These are phyloP conservation scores for Vicia villosa DNA, from an alignment of 306 rosid species.

Conservation along the genomic window DNA sequence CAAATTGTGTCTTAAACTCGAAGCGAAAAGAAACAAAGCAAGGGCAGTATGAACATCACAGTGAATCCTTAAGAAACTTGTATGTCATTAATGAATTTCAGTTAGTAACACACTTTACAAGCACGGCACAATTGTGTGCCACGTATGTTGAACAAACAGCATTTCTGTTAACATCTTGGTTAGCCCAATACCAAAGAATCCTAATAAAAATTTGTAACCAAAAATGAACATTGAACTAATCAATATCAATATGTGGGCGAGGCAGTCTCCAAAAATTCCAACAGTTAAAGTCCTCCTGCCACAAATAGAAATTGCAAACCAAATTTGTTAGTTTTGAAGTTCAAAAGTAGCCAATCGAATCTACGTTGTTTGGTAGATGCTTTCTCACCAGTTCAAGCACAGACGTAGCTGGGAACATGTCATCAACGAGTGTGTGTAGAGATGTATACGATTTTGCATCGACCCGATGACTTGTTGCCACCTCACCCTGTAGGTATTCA, in stretches of 20 bases:
- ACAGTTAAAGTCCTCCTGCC: constrained; percentile 91
- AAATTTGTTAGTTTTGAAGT: constrained; percentile 17
- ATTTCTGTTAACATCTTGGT: constrained; percentile 8
- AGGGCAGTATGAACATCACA: neutral
- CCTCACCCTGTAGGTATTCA: constrained; percentile 77
- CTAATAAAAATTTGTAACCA: constrained; percentile 8
- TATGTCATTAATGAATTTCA: neutral
- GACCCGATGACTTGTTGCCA: constrained; percentile 80
- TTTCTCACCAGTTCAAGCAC: constrained; percentile 76
- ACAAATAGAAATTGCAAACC: constrained; percentile 22
- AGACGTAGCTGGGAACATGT: constrained; percentile 97
- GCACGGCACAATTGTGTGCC: neutral
- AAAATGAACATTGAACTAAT: constrained; percentile 34
- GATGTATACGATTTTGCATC: constrained; percentile 88
- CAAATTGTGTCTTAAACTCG: neutral
- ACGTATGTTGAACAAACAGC: neutral
- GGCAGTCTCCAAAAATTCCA: constrained; percentile 95
- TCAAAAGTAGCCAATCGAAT: constrained; percentile 12
- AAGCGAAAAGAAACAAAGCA: neutral
- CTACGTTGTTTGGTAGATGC: neutral
- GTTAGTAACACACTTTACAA: constrained; percentile 1
- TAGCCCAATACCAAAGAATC: constrained; percentile 20
- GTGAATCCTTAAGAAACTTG: neutral
- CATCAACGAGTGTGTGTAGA: constrained; percentile 89
- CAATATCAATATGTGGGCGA: constrained; percentile 65